phyloP scores from a whole-genome alignment of 108 stramenopile species.

The Chaetoceros muelleri region DNA sequence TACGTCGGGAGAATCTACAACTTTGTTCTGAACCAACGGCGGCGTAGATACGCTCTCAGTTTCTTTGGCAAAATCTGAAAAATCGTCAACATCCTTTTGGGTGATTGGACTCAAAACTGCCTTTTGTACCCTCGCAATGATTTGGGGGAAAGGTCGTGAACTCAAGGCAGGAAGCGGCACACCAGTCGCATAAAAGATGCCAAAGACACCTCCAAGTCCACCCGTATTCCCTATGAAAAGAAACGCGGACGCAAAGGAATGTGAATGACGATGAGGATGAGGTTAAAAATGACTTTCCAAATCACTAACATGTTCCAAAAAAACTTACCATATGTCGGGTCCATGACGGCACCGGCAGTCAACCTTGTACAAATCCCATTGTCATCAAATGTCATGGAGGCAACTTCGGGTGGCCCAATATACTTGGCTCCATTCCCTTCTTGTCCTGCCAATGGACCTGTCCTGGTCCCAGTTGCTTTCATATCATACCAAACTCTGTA shows the following conservation, averaged over 20 bases:
- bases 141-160: slow-evolving; percentile 25
- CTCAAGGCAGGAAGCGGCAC: slow-evolving; percentile 9
- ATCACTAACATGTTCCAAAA: neutral
- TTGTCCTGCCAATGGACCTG: slow-evolving; percentile 13
- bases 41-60: neutral
- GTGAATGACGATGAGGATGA: neutral
- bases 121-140: slow-evolving; percentile 28
- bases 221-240: slow-evolving; percentile 38
- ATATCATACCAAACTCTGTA: slow-evolving; percentile 56
- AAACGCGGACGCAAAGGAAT: neutral
- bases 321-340: slow-evolving; percentile 31
- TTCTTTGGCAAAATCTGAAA: slow-evolving; percentile 6
- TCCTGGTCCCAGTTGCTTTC: slow-evolving; percentile 17
- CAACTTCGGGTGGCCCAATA: slow-evolving; percentile 36
- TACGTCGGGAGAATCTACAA: neutral
- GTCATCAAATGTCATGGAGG: slow-evolving; percentile 53
- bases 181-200: slow-evolving; percentile 44
- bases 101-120: slow-evolving; percentile 24
- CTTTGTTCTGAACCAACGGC: neutral
- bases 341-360: slow-evolving; percentile 39
- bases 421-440: slow-evolving; percentile 13
- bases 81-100: slow-evolving; percentile 27
- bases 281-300: neutral
- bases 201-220: slow-evolving; percentile 42
- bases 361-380: slow-evolving; percentile 53